Evolutionary conservation across 257 asterid species (phyloP), one percentile per base, ranked within the genome.

Genomic region (Lycium ferocissimum): DNA sequence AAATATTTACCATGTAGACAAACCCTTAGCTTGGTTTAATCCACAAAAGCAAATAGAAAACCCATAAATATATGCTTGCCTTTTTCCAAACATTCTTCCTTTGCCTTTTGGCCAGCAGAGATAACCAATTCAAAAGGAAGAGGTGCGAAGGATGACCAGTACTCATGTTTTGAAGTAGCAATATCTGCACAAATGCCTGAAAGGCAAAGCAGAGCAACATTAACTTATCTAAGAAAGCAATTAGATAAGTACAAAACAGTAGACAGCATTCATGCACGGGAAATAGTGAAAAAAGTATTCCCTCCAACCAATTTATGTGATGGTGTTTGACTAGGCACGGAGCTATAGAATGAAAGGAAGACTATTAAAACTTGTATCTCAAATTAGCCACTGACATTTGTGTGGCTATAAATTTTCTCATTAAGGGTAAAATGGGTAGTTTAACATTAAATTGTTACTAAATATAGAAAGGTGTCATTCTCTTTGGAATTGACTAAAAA

Each of bases 91-190:
- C 86, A 67, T 88, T 91, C 93, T 90, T 94, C 99, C 94, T 94
- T 96, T 73, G 98, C 99, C 92, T 94, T 93, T 88, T 96, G 99
- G 83, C 98, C 99, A 87, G 99, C 98, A 78, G 98, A 96, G 90
- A 94, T 86, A 66, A 96, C 98, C 89, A 96, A 86, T 89, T 96
- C 99, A 63, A 96, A 85, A 83, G 99, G 99, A 88, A 96, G 98
- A 87, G 99, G 98, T 56, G 99, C 99, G 61, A 96, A 90, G 80
- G 99, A 92, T 33, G 99, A 96, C 99, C 99, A 96, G 86, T 94
- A 93, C 86, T 94, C 99, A 57, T 93, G 91, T 93, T 94, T 96
- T 81, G 93, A 85, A 54, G 82, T 80, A 84, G 99, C 99, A 88
- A 94, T 89, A 89, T 96, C 99, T 38, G 93, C 89, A 89, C 93